Evolutionary conservation across 441 rosid species (phyloP).

Genomic region (Melastoma candidum): DNA sequence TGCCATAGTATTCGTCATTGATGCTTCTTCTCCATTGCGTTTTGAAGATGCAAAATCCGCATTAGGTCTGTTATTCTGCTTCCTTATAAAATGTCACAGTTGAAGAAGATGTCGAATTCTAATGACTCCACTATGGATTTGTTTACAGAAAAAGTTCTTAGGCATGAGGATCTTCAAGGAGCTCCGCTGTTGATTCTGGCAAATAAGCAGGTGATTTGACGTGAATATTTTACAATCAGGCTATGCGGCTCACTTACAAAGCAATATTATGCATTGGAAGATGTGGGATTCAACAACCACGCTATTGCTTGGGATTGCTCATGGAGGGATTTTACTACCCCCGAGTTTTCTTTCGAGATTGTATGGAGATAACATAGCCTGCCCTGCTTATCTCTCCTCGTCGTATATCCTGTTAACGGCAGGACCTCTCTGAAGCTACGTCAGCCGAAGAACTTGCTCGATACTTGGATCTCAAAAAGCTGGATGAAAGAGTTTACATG

Average conservation of each 20-base stretch:
- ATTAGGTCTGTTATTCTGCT: conserved; percentile 37
- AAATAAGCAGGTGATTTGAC: conserved; percentile 70
- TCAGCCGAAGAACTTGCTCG: too few relatives aligned
- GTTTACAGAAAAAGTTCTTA: conserved; percentile 74
- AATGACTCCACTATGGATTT: conserved; percentile 10
- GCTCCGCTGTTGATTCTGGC: conserved; percentile 91
- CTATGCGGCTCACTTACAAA: too few relatives aligned
- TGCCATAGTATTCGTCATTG: conserved; percentile 77
- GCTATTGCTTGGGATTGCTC: too few relatives aligned
- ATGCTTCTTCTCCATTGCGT: conserved; percentile 81
- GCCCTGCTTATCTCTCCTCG: too few relatives aligned
- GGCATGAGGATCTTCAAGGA: conserved; percentile 92
- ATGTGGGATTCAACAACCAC: not conserved
- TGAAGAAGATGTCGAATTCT: not conserved
- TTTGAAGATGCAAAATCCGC: conserved; percentile 95
- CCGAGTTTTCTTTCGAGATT: not conserved
- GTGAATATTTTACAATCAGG: not conserved
- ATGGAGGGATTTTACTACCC: not conserved
- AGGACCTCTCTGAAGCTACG: conserved; percentile 79
- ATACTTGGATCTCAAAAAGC: conserved; percentile 38
- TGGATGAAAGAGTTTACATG: conserved; percentile 85
- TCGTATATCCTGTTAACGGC: conserved; percentile 9
- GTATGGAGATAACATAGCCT: not conserved
- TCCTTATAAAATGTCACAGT: not conserved
- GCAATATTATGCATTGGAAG: too few relatives aligned